Percentiles rank a stretch among this genome's conserved stretches.
Conservation (phyloP, 2,329 filamentous ascomycete species). For the Penicillium sp. region DNA sequence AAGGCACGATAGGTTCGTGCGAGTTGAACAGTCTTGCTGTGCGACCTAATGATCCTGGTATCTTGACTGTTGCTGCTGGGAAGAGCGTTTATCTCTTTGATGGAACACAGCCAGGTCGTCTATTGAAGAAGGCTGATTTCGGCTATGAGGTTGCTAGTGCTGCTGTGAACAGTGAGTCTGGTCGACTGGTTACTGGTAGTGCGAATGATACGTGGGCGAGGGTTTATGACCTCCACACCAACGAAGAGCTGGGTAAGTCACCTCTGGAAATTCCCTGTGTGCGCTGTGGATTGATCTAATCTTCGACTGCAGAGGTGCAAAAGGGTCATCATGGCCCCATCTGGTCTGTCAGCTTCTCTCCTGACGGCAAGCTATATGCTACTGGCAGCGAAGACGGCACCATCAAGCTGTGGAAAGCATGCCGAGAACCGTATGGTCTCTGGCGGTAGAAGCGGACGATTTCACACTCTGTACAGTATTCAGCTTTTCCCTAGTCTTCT, state of each 20-base stretch:
- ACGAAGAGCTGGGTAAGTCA: slow-evolving; percentile 66
- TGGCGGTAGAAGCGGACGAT: slow-evolving; percentile 51
- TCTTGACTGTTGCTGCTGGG: slow-evolving; percentile 88
- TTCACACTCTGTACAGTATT: not conserved
- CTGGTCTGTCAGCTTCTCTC: slow-evolving; percentile 92
- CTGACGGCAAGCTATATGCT: slow-evolving; percentile 92
- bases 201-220: slow-evolving; percentile 95
- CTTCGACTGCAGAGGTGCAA: slow-evolving; percentile 65
- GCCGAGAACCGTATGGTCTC: slow-evolving; percentile 62
- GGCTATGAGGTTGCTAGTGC: slow-evolving; percentile 88
- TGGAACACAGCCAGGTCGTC: slow-evolving; percentile 63
- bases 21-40: slow-evolving; percentile 73
- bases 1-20: slow-evolving; percentile 85
- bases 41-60: slow-evolving; percentile 61
- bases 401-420: slow-evolving; percentile 83
- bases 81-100: slow-evolving; percentile 93
- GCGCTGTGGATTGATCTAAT: slow-evolving; percentile 5
- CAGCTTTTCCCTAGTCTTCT: not conserved
- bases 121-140: slow-evolving; percentile 77
- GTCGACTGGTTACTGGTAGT: slow-evolving; percentile 85
- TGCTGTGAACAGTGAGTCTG: slow-evolving; percentile 75
- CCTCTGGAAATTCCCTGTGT: not conserved
- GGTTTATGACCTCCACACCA: slow-evolving; percentile 84
- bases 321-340: slow-evolving; percentile 97
- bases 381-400: slow-evolving; percentile 97